Conservation (phyloP, 495 filamentous ascomycete genomes). For the Podospora tetraspora region DNA sequence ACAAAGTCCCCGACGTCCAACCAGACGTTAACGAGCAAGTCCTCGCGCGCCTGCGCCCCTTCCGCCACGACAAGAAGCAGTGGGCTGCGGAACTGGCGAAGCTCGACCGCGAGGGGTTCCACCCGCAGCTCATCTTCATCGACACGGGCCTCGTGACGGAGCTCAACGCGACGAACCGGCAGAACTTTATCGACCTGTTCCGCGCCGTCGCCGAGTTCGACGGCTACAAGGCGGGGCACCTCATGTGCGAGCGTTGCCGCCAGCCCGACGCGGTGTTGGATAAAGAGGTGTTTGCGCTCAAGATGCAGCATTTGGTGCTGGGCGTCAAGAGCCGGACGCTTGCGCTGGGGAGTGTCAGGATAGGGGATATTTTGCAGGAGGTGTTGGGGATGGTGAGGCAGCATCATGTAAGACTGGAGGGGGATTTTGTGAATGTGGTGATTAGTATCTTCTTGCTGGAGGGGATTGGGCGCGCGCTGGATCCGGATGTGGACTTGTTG, state of each 20-base stretch:
- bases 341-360: constrained; percentile 90
- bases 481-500: constrained; percentile 84
- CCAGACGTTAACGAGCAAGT: constrained; percentile 83
- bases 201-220: constrained; percentile 95
- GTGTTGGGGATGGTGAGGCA: constrained; percentile 86
- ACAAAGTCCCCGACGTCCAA: constrained; percentile 43
- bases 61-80: constrained; percentile 50
- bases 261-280: constrained; percentile 87
- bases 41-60: constrained; percentile 69
- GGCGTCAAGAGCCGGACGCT: constrained; percentile 85
- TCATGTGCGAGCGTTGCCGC: constrained; percentile 94
- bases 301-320: constrained; percentile 93
- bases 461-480: constrained; percentile 82
- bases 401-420: constrained; percentile 93
- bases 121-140: constrained; percentile 95
- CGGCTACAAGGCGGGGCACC: constrained; percentile 86
- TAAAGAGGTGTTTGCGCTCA: constrained; percentile 81
- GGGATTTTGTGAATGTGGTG: constrained; percentile 98
- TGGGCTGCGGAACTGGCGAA: constrained; percentile 70
- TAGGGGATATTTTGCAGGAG: constrained; percentile 88
- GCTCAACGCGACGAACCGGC: constrained; percentile 76
- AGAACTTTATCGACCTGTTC: constrained; percentile 95
- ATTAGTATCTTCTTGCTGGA: constrained; percentile 91
- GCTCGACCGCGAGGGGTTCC: constrained; percentile 85
- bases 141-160: constrained; percentile 96